Conservation (phyloP, 805 yeast genomes). For the Candida palmyrensis region DNA sequence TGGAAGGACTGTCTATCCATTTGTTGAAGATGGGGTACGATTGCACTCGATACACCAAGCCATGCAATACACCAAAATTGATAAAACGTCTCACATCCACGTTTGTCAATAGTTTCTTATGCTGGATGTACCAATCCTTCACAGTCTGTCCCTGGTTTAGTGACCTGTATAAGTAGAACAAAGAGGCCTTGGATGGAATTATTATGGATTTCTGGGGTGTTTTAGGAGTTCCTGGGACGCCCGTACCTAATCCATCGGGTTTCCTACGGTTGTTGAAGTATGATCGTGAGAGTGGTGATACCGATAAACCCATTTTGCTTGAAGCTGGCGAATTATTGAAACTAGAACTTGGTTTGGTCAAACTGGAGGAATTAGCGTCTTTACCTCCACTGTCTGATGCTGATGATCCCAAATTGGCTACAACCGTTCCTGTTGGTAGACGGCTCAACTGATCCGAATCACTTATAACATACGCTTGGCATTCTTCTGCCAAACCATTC, state of each 20-base stretch:
- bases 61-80: slow-evolving; percentile 80
- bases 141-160: slow-evolving; percentile 74
- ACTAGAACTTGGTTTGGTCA: neutral
- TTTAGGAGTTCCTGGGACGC: slow-evolving; percentile 1
- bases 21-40: slow-evolving; percentile 61
- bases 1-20: slow-evolving; percentile 26
- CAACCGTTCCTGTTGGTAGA: slow-evolving; percentile 2
- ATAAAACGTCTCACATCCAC: slow-evolving; percentile 83
- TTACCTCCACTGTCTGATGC: too few relatives aligned
- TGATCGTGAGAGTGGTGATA: slow-evolving; percentile 8
- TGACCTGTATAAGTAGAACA: slow-evolving; percentile 72
- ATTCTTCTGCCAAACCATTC: slow-evolving; percentile 70
- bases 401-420: neutral
- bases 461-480: slow-evolving; percentile 74
- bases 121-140: slow-evolving; percentile 75
- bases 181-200: slow-evolving; percentile 58
- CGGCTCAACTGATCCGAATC: slow-evolving; percentile 12
- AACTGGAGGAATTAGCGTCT: neutral
- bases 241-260: neutral
- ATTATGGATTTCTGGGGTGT: slow-evolving; percentile 8
- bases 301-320: slow-evolving; percentile 2
- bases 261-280: slow-evolving; percentile 1
- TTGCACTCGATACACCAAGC: slow-evolving; percentile 75
- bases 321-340: slow-evolving; percentile 7
- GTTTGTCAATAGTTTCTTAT: slow-evolving; percentile 49